Evolutionary conservation across 441 rosid species (phyloP), one percentile per base, ranked within the genome.

Genomic region (Kokia cookei): DNA sequence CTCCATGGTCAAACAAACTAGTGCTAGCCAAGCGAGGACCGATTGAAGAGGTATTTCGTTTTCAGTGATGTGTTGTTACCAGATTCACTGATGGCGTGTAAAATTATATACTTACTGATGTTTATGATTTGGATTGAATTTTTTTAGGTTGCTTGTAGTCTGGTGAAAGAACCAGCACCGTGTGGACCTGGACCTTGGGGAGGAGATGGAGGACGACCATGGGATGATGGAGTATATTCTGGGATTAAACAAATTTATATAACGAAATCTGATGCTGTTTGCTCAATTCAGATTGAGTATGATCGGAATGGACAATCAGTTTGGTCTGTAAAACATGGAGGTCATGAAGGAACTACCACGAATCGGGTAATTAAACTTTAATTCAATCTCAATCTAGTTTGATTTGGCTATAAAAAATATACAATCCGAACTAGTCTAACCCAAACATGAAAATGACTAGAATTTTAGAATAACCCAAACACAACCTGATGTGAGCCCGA

Each of bases 161-260:
- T 91, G 43, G 71, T 91, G 5, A 91, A 91, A 77, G 98, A 89
- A 64, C 89, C 96, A 62, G 82, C 90, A 72, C 87, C 94, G 5
- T 83, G 79, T 2, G 99, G 93, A 55, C 86, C 97, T 2, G 99
- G 99, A 66, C 99, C 97, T 7, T 92, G 99, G 97, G 97, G 99
- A 75, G 97, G 99, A 11, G 84, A 90, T 53, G 90, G 92, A 75
- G 97, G 97, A 17, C 86, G 76, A 74, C 78, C 87, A 10, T 94
- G 97, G 99, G 99, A 94, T 71, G 99, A 94, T 79, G 97, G 99
- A 42, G 97, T 93, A 1, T 91, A 81, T 80, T 86, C 97, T 12
- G 97, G 99, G 75, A 89, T 93, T 64, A 91, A 78, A 65, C 94
- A 89, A 83, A 90, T 93, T 75, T 85, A 82, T 77, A 77, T 94